Evolutionary conservation across 106 monocot species (phyloP).

Genomic region (Cymbidium sinense): DNA sequence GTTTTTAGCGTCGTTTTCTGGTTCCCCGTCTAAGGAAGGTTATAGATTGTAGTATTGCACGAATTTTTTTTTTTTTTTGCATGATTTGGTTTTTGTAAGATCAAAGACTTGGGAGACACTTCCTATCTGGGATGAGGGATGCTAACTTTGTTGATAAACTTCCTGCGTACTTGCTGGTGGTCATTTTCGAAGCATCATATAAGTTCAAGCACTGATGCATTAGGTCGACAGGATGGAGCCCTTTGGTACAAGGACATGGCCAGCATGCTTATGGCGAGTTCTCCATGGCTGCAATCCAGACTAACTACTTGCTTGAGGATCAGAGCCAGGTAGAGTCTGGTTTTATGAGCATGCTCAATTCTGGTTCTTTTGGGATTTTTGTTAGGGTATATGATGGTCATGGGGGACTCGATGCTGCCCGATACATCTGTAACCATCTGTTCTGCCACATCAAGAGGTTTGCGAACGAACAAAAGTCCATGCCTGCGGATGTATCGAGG

Average conservation of each 20-base stretch:
- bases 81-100: neutral
- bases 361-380: no score
- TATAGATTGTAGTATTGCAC: neutral
- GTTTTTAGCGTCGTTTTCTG: neutral
- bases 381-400: no score
- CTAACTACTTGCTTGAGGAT: conserved; percentile 14
- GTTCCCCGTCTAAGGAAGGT: no score
- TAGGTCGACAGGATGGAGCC: conserved; percentile 2
- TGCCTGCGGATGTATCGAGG: conserved; percentile 36
- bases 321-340: conserved; percentile 16
- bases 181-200: no score
- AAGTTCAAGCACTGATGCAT: no score
- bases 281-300: conserved; percentile 15
- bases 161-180: conserved; percentile 13
- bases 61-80: neutral
- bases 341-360: no score
- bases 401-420: neutral
- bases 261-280: no score
- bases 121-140: no score
- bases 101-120: no score
- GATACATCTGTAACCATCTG: neutral
- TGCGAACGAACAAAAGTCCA: conserved; percentile 14
- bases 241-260: conserved; percentile 4
- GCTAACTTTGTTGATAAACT: conserved; percentile 5
- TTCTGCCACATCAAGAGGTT: conserved; percentile 10